These are phyloP conservation scores for Rhamnella rubrinervis DNA, from an alignment of 331 rosid species.

Conservation along the genomic window DNA sequence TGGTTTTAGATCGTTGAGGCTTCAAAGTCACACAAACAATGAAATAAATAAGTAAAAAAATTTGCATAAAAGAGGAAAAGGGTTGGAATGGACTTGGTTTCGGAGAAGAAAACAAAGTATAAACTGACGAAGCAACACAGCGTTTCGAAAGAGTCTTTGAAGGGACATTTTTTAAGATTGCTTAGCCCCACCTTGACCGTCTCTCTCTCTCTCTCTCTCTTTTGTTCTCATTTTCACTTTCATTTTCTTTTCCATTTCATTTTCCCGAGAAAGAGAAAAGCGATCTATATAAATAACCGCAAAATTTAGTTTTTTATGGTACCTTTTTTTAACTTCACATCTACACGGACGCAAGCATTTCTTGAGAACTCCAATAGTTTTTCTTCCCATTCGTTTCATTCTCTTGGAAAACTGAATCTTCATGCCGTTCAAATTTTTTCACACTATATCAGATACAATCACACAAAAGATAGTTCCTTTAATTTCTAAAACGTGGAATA, in stretches of 20 bases:
- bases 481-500: slow-evolving; percentile 35
- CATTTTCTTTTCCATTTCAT: neutral
- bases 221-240: neutral
- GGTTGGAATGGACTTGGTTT: neutral
- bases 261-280: slow-evolving; percentile 23
- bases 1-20: no score
- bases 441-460: neutral
- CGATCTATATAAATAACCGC: slow-evolving; percentile 6
- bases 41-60: neutral
- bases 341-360: neutral
- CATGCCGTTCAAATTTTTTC: slow-evolving; percentile 1
- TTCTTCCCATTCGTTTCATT: slow-evolving; percentile 18
- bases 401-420: slow-evolving; percentile 18
- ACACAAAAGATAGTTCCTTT: slow-evolving; percentile 22
- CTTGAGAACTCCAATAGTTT: slow-evolving; percentile 29
- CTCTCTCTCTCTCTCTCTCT: slow-evolving; percentile 5
- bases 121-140: slow-evolving; percentile 36
- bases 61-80: no score
- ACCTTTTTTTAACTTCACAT: neutral
- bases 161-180: slow-evolving; percentile 40
- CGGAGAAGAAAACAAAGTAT: slow-evolving; percentile 34
- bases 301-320: slow-evolving; percentile 7
- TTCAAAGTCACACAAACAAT: neutral
- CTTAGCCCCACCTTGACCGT: slow-evolving; percentile 42
- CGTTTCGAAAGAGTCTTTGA: slow-evolving; percentile 37